phyloP scores from a whole-genome alignment of 2,329 filamentous ascomycete genomes.

The Coniochaeta sp. region DNA sequence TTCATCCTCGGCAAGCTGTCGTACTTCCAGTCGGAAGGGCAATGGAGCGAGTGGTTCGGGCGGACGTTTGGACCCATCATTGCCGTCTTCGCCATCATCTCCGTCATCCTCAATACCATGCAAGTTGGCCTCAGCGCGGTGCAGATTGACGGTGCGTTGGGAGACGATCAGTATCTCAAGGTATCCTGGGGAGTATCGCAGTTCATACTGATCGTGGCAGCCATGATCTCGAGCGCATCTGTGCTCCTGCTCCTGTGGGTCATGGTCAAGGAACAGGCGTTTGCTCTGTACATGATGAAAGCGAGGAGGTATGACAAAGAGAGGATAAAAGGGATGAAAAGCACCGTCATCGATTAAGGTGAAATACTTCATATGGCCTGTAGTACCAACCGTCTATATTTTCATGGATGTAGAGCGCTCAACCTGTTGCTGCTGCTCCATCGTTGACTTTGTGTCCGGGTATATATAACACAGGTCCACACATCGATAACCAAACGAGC shows the following conservation, averaged over 20 bases:
- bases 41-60: conserved; percentile 18
- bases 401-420: background rate
- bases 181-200: background rate
- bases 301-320: background rate
- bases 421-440: background rate
- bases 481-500: background rate
- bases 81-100: conserved; percentile 18
- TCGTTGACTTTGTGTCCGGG: background rate
- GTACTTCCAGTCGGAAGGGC: conserved; percentile 19
- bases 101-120: conserved; percentile 20
- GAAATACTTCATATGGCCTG: no score
- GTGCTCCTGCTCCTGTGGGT: background rate
- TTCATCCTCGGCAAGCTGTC: conserved; percentile 13
- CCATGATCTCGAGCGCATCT: background rate
- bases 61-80: conserved; percentile 17
- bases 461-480: background rate
- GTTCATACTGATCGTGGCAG: background rate
- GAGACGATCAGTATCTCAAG: background rate
- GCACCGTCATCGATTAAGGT: background rate
- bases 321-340: background rate
- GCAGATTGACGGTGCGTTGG: background rate
- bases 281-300: background rate
- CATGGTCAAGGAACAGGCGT: background rate
- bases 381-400: background rate
- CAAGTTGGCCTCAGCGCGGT: conserved; percentile 16